Percentiles rank a stretch among this genome's conserved stretches.
phyloP scores from a whole-genome alignment of 768 basidiomycete genomes.

The Suillus decipiens region DNA sequence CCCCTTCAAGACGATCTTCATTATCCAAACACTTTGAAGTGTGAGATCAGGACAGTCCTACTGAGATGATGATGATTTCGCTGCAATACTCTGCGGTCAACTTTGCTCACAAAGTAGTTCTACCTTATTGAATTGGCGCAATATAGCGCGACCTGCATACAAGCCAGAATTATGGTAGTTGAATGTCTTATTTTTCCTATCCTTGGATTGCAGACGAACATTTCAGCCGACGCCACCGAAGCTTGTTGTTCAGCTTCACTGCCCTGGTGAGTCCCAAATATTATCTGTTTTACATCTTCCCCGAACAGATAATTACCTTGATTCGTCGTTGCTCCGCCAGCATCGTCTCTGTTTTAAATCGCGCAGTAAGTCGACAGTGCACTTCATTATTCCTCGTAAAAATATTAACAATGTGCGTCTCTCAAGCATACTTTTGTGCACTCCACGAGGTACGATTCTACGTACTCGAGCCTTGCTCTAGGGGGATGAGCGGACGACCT shows the following conservation, averaged over 20 bases:
- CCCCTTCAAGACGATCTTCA: neutral
- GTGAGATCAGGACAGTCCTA: neutral
- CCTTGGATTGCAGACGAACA: neutral
- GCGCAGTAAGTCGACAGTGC: neutral
- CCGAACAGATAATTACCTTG: neutral
- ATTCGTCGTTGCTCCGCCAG: neutral
- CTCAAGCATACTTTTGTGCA: constrained; percentile 12
- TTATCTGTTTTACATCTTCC: neutral
- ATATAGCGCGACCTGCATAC: constrained; percentile 1
- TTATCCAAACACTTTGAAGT: neutral
- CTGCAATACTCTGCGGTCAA: neutral
- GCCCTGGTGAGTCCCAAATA: neutral
- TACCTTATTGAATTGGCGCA: neutral
- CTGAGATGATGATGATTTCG: neutral
- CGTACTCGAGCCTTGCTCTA: constrained; percentile 5
- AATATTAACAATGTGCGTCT: constrained; percentile 2
- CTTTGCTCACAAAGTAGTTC: neutral
- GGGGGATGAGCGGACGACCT: neutral
- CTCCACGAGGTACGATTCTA: constrained; percentile 9
- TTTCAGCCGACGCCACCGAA: neutral
- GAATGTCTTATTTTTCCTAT: neutral
- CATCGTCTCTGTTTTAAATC: neutral
- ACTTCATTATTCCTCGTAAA: neutral
- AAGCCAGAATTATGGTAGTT: neutral
- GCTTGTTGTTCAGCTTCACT: neutral